phyloP scores from a whole-genome alignment of 805 yeast genomes.

The Metschnikowia dekortorum region DNA sequence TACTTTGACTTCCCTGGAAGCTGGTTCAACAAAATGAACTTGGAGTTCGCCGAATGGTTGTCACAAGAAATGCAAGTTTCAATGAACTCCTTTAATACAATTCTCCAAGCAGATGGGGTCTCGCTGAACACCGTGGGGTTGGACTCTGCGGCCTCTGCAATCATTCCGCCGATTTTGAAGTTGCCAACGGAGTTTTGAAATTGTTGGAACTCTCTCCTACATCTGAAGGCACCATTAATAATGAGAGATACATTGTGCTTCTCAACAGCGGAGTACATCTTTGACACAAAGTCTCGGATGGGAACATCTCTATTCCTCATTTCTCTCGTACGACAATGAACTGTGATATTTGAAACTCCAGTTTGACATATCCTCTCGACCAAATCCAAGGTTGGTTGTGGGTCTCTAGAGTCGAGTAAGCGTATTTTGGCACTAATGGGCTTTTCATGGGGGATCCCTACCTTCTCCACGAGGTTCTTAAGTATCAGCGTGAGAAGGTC shows the following conservation, averaged over 20 bases:
- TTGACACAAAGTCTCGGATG: slow-evolving; percentile 61
- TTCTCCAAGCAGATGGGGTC: slow-evolving; percentile 49
- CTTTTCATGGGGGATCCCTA: slow-evolving; percentile 71
- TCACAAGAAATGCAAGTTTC: slow-evolving; percentile 50
- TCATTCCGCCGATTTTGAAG: slow-evolving; percentile 78
- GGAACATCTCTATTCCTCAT: slow-evolving; percentile 90
- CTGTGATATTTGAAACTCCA: slow-evolving; percentile 80
- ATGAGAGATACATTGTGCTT: slow-evolving; percentile 64
- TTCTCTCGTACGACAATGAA: slow-evolving; percentile 84
- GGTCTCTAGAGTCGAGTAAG: slow-evolving; percentile 57
- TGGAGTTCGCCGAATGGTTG: slow-evolving; percentile 63
- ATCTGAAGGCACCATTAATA: slow-evolving; percentile 73
- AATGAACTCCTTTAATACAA: slow-evolving; percentile 52
- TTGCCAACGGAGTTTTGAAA: slow-evolving; percentile 52
- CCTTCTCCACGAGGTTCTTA: slow-evolving; percentile 62
- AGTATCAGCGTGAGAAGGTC: slow-evolving; percentile 71
- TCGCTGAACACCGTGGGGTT: slow-evolving; percentile 72
- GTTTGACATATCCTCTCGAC: slow-evolving; percentile 54
- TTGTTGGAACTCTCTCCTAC: slow-evolving; percentile 48
- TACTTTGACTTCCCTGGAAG: slow-evolving; percentile 69
- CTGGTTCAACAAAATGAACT: slow-evolving; percentile 73
- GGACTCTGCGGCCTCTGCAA: slow-evolving; percentile 84
- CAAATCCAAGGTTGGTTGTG: slow-evolving; percentile 49
- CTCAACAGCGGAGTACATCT: slow-evolving; percentile 58
- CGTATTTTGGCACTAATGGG: slow-evolving; percentile 92